Conservation (phyloP, 768 basidiomycete genomes). For the Tremella fuciformis region DNA sequence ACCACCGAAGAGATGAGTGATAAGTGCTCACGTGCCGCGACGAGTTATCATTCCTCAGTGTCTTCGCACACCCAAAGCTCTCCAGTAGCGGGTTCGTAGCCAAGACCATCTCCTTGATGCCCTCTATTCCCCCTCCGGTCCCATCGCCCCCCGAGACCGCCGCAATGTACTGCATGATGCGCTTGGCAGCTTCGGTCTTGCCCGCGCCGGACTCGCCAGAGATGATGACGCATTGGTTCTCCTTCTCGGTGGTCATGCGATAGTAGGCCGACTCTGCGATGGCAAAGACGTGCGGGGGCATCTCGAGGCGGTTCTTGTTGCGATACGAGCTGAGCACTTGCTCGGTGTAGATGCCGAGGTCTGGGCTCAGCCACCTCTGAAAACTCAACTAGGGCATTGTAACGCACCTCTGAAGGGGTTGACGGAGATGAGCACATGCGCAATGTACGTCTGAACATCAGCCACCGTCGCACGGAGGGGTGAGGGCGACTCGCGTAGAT, state of each 20-base stretch:
- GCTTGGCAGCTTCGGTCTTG: constrained; percentile 98
- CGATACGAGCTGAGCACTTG: constrained; percentile 78
- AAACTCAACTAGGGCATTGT: background rate
- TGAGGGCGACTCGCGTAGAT: constrained; percentile 64
- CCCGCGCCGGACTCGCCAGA: constrained; percentile 98
- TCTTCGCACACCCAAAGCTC: constrained; percentile 98
- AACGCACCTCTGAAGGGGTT: constrained; percentile 87
- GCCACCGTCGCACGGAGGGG: background rate
- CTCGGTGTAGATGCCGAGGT: constrained; percentile 97
- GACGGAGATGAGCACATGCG: constrained; percentile 96
- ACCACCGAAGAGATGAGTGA: background rate
- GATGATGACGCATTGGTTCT: constrained; percentile 99
- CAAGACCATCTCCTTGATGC: constrained; percentile 99
- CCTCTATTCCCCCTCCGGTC: constrained; percentile 75
- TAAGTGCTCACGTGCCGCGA: constrained; percentile 79
- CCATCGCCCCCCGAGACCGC: constrained; percentile 70
- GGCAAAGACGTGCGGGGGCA: constrained; percentile 94
- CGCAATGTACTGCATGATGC: constrained; percentile 99
- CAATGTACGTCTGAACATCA: constrained; percentile 75
- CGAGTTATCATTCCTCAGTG: constrained; percentile 96
- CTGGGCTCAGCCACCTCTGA: constrained; percentile 53
- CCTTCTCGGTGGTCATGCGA: constrained; percentile 98
- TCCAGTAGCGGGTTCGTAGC: constrained; percentile 96
- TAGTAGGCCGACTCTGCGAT: constrained; percentile 98
- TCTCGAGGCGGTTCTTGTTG: constrained; percentile 96